Base-by-base conservation (phyloP, 2,329 filamentous ascomycete species). In the Scleromitrula shiraiana region DNA sequence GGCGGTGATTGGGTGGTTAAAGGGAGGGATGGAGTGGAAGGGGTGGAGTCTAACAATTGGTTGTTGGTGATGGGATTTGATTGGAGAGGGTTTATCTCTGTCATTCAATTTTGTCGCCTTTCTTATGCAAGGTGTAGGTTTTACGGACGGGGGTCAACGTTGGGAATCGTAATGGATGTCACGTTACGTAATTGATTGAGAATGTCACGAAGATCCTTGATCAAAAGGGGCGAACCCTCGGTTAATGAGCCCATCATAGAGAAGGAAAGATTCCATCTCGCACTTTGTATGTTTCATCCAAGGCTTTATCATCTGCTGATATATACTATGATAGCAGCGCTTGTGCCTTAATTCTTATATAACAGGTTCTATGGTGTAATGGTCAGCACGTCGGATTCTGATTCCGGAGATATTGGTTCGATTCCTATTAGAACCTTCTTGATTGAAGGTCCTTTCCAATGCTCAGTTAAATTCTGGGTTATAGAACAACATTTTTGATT, bases 401-500 rank as follows among this genome's bases (percentile, higher is more conserved):
- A 47, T 47, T 47, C 45, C 37, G 45, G 45, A 47, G 45, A 47
- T 47, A 35, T 47, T 47, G 45, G 45, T 42, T 42, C 38, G 45
- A 47, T 47, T 47, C 45, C 45, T 47, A 47, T 47, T 33, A 33
- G 30, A 33, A 33, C 30, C 30, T 33, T 33, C 30, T 14, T 8
- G 2, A 6, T 1, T n/a, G 30, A 33, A 33, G 30, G 30, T 33
- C 17, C 30, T 15, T 33, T 33, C 30, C 14, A 7, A 33, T n/a
- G 9, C 1, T n/a, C 30, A 33, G 30, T 33, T 33, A 14, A 7
- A 33, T 33, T 33, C 30, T 33, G 30, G 14, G 30, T 33, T n/a
- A 8, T 33, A 17, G 30, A 17, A 8, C n/a, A 14, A n/a, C 2
- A 32, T 32, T 32, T 33, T 33, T 33, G 30, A 6, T 33, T 5